Evolutionary conservation across 495 filamentous ascomycete genomes (phyloP).

Genomic region (Neurospora sp.): DNA sequence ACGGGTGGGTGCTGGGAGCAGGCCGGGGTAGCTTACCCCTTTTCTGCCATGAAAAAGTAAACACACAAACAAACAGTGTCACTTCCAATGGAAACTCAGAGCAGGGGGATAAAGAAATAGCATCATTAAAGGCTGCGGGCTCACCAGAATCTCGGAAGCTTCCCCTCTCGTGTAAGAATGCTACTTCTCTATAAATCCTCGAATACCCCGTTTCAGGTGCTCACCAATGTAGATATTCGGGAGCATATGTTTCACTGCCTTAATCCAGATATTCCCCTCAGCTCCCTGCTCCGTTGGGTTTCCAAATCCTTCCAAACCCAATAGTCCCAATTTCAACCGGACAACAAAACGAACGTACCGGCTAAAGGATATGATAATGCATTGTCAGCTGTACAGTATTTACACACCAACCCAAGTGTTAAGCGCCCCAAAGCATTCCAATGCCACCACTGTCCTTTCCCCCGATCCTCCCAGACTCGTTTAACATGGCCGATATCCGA

Average conservation of each 20-base stretch:
- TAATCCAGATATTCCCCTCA: background rate
- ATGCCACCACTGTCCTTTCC: constrained; percentile 2
- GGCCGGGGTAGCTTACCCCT: background rate
- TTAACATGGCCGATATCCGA: constrained; percentile 8
- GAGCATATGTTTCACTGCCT: background rate
- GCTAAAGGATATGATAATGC: constrained; percentile 18
- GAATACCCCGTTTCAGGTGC: background rate
- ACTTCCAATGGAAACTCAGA: background rate
- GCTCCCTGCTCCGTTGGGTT: background rate
- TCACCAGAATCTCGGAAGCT: background rate
- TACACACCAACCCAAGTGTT: constrained; percentile 15
- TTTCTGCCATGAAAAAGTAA: background rate
- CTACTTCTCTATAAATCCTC: background rate
- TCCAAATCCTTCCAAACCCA: background rate
- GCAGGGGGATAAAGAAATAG: background rate
- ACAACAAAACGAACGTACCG: background rate
- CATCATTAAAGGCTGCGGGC: background rate
- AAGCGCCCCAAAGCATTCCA: constrained; percentile 3
- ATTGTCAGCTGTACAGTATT: constrained; percentile 32
- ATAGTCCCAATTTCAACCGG: background rate
- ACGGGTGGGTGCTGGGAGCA: background rate
- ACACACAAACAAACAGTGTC: background rate
- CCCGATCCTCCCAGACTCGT: constrained; percentile 11
- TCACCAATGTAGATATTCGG: background rate
- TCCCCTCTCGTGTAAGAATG: background rate